These are phyloP conservation scores for Termitomyces sp. DNA, from an alignment of 768 basidiomycete genomes.

Conservation along the genomic window DNA sequence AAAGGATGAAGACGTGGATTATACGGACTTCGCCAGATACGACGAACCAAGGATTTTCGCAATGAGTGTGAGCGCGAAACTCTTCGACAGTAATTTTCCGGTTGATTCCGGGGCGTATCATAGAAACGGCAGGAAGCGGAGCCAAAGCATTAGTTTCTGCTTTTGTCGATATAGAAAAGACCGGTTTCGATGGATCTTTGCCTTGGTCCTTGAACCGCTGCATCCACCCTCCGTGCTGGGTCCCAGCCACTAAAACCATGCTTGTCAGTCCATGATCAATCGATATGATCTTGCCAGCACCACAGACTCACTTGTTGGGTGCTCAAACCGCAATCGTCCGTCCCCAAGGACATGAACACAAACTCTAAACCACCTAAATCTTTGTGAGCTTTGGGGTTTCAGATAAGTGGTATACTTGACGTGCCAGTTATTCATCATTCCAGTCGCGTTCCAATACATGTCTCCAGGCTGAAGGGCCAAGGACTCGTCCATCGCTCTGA, in stretches of 20 bases:
- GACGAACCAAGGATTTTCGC: background rate
- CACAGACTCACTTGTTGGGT: constrained; percentile 36
- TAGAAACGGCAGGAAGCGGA: constrained; percentile 17
- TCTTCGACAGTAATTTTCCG: constrained; percentile 18
- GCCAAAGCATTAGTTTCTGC: constrained; percentile 8
- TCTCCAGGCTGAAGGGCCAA: constrained; percentile 44
- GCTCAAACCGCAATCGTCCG: constrained; percentile 43
- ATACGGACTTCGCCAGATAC: background rate
- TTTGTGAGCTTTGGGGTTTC: background rate
- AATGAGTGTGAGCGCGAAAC: background rate
- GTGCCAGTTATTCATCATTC: constrained; percentile 61
- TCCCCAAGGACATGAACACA: constrained; percentile 32
- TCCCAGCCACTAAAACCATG: constrained; percentile 27
- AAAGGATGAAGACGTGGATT: background rate
- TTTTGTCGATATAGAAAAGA: constrained; percentile 20
- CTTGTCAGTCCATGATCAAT: background rate
- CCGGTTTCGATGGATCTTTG: constrained; percentile 34
- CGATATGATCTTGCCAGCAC: background rate
- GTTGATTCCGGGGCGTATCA: constrained; percentile 40
- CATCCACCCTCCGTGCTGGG: constrained; percentile 54
- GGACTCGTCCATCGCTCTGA: constrained; percentile 52
- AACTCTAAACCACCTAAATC: constrained; percentile 51
- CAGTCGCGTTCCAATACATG: constrained; percentile 56
- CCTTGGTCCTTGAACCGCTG: constrained; percentile 44
- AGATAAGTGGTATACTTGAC: constrained; percentile 1